Base-by-base conservation (phyloP, 306 rosid species). In the Lithocarpus polystachyus region DNA sequence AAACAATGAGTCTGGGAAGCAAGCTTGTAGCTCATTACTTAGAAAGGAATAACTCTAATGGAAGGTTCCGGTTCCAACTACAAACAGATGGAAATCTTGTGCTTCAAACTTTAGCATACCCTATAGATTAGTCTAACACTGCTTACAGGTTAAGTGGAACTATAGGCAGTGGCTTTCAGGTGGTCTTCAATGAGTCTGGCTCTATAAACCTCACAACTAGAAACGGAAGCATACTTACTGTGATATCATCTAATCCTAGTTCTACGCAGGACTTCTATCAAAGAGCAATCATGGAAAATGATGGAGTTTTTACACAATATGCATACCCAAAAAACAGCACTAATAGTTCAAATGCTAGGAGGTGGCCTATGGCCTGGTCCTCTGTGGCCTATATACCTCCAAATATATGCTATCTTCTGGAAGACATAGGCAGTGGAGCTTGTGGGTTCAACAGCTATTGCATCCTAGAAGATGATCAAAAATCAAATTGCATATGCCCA, bases 221-320 rank as follows among this genome's bases (percentile, higher is more conserved):
- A 6, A 72, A 60, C 68, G 52, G 3, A 55, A 43, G 54, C 18
- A 6, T 61, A 76, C 76, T 84, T 3, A 13, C 15, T 0, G 72
- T 57, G 81, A 0, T 37, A 6, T 17, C 65, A 22, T 29, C 59
- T 0, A 1, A 1, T 14, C 20, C 56, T 2, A 19, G 75, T 60
- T 19, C 87, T 13, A 69, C 15, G 1, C n/a, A 28, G 8, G 40
- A 22, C n/a, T 70, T 72, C 79, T 88, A 86, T 79, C 87, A 87
- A 29, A 82, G 90, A 83, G 97, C 89, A 1, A 77, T 87, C 40
- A 83, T 91, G 45, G 98, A 93, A 22, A 35, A 64, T 62, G 68
- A 75, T 75, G 98, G 97, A 68, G 84, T 88, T 84, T 80, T 91
- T 61, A 83, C 89, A 10, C 87, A 80, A 17, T 89, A 85, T 68